A percentile compares a stretch with the other conserved stretches of the same genome.
phyloP scores from a whole-genome alignment of 2,329 filamentous ascomycete genomes.

The Lojkania enalia region DNA sequence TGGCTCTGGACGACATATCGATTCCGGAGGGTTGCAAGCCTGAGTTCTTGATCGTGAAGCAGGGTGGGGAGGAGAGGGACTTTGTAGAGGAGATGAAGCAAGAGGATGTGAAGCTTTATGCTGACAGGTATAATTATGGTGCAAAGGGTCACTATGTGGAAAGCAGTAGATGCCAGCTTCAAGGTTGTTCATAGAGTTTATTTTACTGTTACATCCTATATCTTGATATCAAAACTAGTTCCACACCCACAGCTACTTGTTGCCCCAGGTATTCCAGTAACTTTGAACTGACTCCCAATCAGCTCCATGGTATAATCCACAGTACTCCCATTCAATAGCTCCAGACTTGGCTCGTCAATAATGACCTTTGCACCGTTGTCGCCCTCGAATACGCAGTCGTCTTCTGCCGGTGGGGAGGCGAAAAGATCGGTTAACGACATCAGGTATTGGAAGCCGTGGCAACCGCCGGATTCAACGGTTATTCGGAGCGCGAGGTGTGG shows the following conservation, averaged over 20 bases:
- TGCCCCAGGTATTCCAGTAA: constrained; percentile 88
- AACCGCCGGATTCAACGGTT: constrained; percentile 89
- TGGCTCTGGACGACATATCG: no score
- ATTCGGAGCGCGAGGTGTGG: constrained; percentile 86
- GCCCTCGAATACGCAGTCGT: constrained; percentile 86
- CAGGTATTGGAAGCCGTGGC: constrained; percentile 96
- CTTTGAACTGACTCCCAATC: constrained; percentile 94
- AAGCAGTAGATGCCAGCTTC: no score
- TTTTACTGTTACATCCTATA: constrained; percentile 28
- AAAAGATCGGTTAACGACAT: constrained; percentile 78
- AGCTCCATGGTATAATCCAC: constrained; percentile 96
- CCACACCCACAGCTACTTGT: constrained; percentile 96
- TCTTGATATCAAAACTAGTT: constrained; percentile 92
- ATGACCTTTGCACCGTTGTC: constrained; percentile 74
- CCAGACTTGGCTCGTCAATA: constrained; percentile 83
- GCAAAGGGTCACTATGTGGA: no score
- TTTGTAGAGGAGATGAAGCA: no score
- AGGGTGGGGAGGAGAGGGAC: no score
- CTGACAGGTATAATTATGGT: no score
- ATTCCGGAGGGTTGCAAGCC: no score
- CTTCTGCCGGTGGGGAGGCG: constrained; percentile 56
- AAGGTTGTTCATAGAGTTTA: no score
- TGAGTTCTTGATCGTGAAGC: no score
- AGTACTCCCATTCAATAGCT: constrained; percentile 88
- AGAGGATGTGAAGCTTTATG: no score